These are phyloP conservation scores for Protomyces inundatus DNA, from an alignment of 1,139 yeast genomes.

Conservation along the genomic window DNA sequence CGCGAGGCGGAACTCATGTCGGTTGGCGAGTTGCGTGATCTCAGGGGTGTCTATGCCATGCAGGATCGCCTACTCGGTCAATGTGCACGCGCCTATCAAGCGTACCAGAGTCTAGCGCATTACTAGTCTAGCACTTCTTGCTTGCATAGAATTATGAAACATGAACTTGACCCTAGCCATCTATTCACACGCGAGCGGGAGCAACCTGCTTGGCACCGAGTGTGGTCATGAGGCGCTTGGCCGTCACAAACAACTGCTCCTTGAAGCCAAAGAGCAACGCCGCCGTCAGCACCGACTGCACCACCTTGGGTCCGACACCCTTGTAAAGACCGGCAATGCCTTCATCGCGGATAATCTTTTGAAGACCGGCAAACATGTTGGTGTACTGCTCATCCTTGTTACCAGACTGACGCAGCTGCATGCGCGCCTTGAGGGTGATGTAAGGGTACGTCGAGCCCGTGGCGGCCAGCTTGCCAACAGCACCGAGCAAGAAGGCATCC, in stretches of 20 bases:
- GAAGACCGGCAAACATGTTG: constrained; percentile 38
- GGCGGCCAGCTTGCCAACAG: constrained; percentile 81
- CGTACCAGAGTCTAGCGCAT: neutral
- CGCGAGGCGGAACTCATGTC: constrained; percentile 16
- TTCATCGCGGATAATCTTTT: constrained; percentile 56
- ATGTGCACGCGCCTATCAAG: neutral
- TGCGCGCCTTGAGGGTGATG: constrained; percentile 79
- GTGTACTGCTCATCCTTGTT: constrained; percentile 37
- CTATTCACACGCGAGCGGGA: neutral
- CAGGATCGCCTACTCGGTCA: constrained; percentile 11
- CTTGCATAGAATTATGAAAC: neutral
- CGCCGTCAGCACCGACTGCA: constrained; percentile 80
- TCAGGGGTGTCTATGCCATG: constrained; percentile 9
- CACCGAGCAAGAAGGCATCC: constrained; percentile 82
- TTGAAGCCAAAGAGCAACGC: constrained; percentile 88
- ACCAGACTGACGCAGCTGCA: constrained; percentile 58
- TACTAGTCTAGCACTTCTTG: neutral
- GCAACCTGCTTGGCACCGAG: neutral
- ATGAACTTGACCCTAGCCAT: neutral
- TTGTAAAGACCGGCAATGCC: constrained; percentile 74
- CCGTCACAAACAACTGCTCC: constrained; percentile 54
- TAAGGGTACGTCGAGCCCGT: constrained; percentile 86
- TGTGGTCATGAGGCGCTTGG: neutral
- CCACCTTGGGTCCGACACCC: constrained; percentile 71
- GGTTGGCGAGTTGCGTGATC: constrained; percentile 14